Base-by-base conservation (phyloP, 768 basidiomycete genomes). In the Crassisporium funariophilum region DNA sequence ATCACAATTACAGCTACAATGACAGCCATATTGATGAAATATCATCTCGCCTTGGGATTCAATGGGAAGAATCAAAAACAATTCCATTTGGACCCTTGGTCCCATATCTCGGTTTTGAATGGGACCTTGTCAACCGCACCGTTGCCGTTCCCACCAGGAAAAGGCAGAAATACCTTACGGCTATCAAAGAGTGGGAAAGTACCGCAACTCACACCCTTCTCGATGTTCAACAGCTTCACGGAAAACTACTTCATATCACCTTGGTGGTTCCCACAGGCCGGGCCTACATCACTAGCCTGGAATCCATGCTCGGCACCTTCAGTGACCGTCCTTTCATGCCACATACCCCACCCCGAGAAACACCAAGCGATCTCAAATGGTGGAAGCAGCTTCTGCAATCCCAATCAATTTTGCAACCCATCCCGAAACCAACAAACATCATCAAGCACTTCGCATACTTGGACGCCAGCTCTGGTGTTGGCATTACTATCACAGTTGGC, bases 211-310 rank as follows among this genome's bases (percentile, higher is more conserved):
- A 71, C 43, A 47, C 41, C 19, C 55, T 65, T 11, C 35, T 57
- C 2, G 60, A 73, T 6, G 58, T 67, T 11, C 41, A 62, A 11
- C 59, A 55, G 13, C 56, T 74, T 0, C 59, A 68, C 31, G 64
- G 73, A 0, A 72, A 74, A 36, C 57, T 74, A 1, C 38, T 65
- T 0, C 74, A 74, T 16, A 40, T 61, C 0, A 52, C 46, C 9
- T 27, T 54, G 0, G 44, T 69, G 1, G 19, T 67, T 2, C 58
- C 58, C 8, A 69, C 62, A 3, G 46, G 60, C 0, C 5, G 41
- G 13, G 66, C 72, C 0, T 73, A 71, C 50, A 61, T 75, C 35
- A 71, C 67, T 17, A 35, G 35, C 12, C 42, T 75, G 12, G 66
- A 75, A 39, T 10, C 56, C 50, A 68, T 73, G 58, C 19, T 74